Conservation (phyloP, 768 basidiomycete genomes). For the Lactarius pseudohatsudake region DNA sequence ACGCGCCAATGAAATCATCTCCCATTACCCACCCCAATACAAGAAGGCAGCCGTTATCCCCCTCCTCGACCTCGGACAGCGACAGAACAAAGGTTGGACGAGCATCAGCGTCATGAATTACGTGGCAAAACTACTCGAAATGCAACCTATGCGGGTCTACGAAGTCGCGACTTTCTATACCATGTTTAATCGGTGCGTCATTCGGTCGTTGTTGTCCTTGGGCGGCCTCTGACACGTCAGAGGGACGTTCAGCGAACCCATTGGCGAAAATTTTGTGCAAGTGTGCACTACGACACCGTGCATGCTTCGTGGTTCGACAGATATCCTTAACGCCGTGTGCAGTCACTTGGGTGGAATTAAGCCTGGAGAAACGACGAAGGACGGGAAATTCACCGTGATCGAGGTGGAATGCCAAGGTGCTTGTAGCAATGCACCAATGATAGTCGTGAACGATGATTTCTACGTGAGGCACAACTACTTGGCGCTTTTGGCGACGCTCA, state of each 20-base stretch:
- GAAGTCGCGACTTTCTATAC: constrained; percentile 99
- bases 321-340: constrained; percentile 84
- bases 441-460: constrained; percentile 94
- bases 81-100: constrained; percentile 98
- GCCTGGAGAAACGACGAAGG: constrained; percentile 90
- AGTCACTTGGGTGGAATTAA: constrained; percentile 79
- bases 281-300: constrained; percentile 99
- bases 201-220: not conserved
- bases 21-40: constrained; percentile 94
- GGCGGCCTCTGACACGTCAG: not conserved
- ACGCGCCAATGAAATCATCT: constrained; percentile 85
- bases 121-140: constrained; percentile 87
- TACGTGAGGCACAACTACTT: constrained; percentile 54
- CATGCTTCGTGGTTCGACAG: constrained; percentile 90
- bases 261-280: constrained; percentile 92
- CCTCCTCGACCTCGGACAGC: constrained; percentile 91
- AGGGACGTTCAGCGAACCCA: constrained; percentile 67
- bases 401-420: constrained; percentile 99
- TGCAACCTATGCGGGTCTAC: constrained; percentile 98
- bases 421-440: constrained; percentile 97
- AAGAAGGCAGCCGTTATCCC: constrained; percentile 99
- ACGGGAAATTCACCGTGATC: constrained; percentile 95
- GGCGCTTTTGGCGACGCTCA: constrained; percentile 29
- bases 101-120: constrained; percentile 99
- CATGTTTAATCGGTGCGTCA: constrained; percentile 93